Evolutionary conservation across 352 stramenopile genomes (phyloP).

Genomic region (Globisporangium echinulatum): DNA sequence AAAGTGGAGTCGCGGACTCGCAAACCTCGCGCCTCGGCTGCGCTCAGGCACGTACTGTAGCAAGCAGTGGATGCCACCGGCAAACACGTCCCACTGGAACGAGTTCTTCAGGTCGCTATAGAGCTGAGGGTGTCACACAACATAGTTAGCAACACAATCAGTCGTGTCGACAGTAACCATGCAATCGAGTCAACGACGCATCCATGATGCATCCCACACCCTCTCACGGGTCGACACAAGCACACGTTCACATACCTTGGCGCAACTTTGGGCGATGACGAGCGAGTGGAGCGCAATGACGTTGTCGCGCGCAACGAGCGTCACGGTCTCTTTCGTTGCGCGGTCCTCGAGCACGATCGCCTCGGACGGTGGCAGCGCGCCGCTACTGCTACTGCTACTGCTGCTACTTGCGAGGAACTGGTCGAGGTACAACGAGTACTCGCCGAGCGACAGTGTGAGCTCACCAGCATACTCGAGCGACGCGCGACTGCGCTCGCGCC

Average conservation of each 20-base stretch:
- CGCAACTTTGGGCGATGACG: conserved; percentile 59
- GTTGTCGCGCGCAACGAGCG: conserved; percentile 58
- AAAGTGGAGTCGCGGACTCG: conserved; percentile 65
- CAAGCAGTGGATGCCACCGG: conserved; percentile 73
- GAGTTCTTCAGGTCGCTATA: conserved; percentile 75
- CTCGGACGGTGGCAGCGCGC: conserved; percentile 11
- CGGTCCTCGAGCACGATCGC: conserved; percentile 63
- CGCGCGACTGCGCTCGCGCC: conserved; percentile 17
- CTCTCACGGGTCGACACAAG: no score
- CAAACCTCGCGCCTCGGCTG: conserved; percentile 55
- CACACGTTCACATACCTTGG: conserved; percentile 5
- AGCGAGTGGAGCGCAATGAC: conserved; percentile 73
- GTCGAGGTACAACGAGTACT: conserved; percentile 73
- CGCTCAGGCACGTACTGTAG: conserved; percentile 72
- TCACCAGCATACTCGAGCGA: conserved; percentile 65
- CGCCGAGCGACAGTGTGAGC: conserved; percentile 60
- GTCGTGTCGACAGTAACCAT: no score
- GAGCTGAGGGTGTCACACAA: conserved; percentile 20
- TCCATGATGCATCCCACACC: no score
- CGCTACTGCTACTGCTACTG: no score
- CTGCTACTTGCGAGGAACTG: conserved; percentile 40
- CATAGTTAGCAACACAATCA: no score
- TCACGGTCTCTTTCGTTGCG: conserved; percentile 60
- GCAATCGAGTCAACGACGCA: no score
- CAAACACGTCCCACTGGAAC: conserved; percentile 83